These are phyloP conservation scores for Biscutella laevigata DNA, from an alignment of 441 rosid species.

Conservation along the genomic window DNA sequence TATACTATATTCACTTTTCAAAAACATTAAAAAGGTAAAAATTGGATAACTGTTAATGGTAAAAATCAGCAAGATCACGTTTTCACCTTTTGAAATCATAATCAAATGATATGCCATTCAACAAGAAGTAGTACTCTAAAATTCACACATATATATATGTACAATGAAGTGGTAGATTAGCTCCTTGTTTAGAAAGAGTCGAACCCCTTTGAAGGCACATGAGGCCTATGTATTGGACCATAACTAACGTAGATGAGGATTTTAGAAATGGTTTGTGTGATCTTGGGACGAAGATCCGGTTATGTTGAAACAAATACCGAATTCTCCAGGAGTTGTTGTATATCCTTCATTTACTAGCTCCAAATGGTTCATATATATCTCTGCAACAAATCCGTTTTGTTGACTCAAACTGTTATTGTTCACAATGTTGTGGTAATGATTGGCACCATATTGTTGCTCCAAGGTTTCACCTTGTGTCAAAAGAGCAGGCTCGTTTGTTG, in stretches of 20 bases:
- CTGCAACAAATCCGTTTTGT: conserved; percentile 12
- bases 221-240: neutral
- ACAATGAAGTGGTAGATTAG: neutral
- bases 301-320: conserved; percentile 18
- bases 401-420: conserved; percentile 10
- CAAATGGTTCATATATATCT: conserved; percentile 17
- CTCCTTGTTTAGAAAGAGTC: neutral
- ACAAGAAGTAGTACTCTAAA: too few relatives aligned
- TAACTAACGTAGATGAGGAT: neutral
- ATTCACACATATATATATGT: too few relatives aligned
- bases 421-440: conserved; percentile 16
- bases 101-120: too few relatives aligned
- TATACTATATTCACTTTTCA: too few relatives aligned
- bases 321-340: conserved; percentile 6
- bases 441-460: conserved; percentile 17
- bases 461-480: conserved; percentile 43
- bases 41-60: too few relatives aligned
- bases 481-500: conserved; percentile 32
- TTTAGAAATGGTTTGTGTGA: conserved; percentile 28
- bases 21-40: too few relatives aligned
- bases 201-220: neutral
- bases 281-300: conserved; percentile 35
- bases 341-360: conserved; percentile 13
- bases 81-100: too few relatives aligned
- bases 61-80: too few relatives aligned